These are phyloP conservation scores for Pythium inflatum DNA, from an alignment of 352 stramenopile genomes.

Conservation along the genomic window DNA sequence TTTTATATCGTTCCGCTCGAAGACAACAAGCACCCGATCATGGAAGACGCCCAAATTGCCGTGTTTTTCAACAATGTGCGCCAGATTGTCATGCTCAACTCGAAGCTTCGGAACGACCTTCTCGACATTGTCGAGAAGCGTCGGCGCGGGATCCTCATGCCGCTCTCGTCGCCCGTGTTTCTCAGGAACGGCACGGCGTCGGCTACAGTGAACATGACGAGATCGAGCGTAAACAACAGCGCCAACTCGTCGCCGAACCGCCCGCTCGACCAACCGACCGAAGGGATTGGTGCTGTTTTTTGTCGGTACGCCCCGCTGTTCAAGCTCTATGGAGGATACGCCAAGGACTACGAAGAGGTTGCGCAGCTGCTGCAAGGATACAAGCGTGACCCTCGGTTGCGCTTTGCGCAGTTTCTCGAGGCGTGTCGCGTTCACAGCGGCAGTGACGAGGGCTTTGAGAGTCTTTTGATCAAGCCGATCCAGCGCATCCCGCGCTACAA, in stretches of 20 bases:
- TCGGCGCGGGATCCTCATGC: constrained; percentile 10
- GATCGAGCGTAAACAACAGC: constrained; percentile 12
- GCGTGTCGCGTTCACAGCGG: constrained; percentile 55
- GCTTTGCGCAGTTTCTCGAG: constrained; percentile 64
- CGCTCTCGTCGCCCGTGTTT: constrained; percentile 27
- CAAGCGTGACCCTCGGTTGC: constrained; percentile 46
- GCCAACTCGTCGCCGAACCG: constrained; percentile 19
- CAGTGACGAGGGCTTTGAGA: constrained; percentile 76
- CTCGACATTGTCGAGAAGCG: constrained; percentile 56
- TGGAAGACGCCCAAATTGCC: constrained; percentile 83
- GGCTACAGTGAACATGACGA: constrained; percentile 2
- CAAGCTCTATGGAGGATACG: constrained; percentile 82
- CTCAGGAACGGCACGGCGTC: constrained; percentile 1
- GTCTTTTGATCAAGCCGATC: constrained; percentile 91
- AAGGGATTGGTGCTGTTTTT: constrained; percentile 76
- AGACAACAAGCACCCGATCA: constrained; percentile 77
- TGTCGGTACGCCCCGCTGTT: constrained; percentile 84
- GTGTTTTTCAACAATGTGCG: constrained; percentile 88
- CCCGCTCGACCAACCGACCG: constrained; percentile 16
- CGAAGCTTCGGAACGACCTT: constrained; percentile 77
- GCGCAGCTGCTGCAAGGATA: constrained; percentile 63
- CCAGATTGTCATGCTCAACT: constrained; percentile 86
- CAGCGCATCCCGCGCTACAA: constrained; percentile 93
- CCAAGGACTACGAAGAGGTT: constrained; percentile 84
- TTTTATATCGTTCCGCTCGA: constrained; percentile 83